phyloP scores from a whole-genome alignment of 805 yeast genomes.

The Starmera dryadoides region DNA sequence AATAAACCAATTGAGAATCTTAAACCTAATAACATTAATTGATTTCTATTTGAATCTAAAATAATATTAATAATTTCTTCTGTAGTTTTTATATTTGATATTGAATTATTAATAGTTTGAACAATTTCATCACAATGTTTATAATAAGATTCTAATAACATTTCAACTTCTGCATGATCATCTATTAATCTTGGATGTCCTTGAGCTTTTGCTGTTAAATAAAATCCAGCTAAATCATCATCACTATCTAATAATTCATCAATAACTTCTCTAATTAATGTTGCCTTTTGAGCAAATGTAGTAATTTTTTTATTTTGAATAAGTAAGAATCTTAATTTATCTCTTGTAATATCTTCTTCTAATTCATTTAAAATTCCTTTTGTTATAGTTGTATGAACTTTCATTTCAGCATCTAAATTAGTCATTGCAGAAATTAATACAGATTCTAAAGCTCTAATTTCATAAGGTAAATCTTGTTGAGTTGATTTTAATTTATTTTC shows the following conservation, averaged over 20 bases:
- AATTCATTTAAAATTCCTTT: conserved; percentile 67
- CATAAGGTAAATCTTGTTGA: conserved; percentile 63
- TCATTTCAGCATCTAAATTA: conserved; percentile 79
- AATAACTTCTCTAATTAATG: conserved; percentile 71
- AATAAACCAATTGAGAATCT: conserved; percentile 78
- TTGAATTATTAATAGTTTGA: conserved; percentile 72
- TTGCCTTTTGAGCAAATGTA: conserved; percentile 78
- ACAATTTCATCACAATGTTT: conserved; percentile 91
- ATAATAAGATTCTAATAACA: conserved; percentile 84
- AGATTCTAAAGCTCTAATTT: conserved; percentile 84
- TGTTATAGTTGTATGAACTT: conserved; percentile 71
- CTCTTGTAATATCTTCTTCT: conserved; percentile 76
- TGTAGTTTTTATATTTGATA: conserved; percentile 81
- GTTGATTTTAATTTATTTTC: conserved; percentile 53
- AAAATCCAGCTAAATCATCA: conserved; percentile 76
- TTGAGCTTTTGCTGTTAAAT: conserved; percentile 54
- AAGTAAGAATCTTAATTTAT: conserved; percentile 67
- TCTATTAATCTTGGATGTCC: conserved; percentile 42
- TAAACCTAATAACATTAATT: conserved; percentile 81
- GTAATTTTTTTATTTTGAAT: conserved; percentile 80
- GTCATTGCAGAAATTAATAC: conserved; percentile 74
- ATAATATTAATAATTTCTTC: conserved; percentile 94
- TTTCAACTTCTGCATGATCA: conserved; percentile 83
- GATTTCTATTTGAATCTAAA: conserved; percentile 89
- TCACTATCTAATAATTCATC: conserved; percentile 85